Base-by-base conservation (phyloP, 805 yeast genomes). In the Torulaspora microellipsoides region DNA sequence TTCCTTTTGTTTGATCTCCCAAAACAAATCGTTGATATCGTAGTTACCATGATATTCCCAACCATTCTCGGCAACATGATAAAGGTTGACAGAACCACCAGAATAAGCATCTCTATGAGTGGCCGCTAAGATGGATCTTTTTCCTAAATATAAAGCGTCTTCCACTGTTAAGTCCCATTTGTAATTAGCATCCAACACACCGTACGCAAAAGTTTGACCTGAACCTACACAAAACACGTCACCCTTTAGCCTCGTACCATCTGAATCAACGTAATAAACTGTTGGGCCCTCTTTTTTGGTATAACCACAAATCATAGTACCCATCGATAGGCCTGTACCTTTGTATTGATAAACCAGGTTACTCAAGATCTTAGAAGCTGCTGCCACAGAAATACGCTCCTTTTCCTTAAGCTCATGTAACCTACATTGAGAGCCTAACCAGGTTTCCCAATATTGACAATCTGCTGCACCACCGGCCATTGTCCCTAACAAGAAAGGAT, bases 391-490 rank as follows among this genome's bases (percentile, higher is more conserved):
- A 53, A 93, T 93, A 58, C 99, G 79, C 69, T 89, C 91, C 69
- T 91, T 90, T 66, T 91, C 93, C 63, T 96, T 79, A 59, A 93
- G 76, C 67, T 93, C 99, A 66, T 90, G 95, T 58, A 93, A 70
- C 60, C 99, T 76, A 72, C 98, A 91, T 69, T 93, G 97, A 13
- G 95, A 73, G 50, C 99, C 99, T 48, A 93, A 76, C 98, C 98
- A 93, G 30, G 97, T 87, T 70, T 93, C 98, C 99, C 99, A 93
- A 69, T 75, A 93, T 67, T 93, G 99, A 75, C 99, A 93, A 70
- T 93, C 99, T 27, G 98, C 98, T 38, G 99, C 99, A 72, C 98
- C 98, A 70, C 99, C 99, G 28, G 99, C 99, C 96, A 93, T 82
- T 15, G 99, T 93, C 53, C 99, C 99, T 57, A 93, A 75, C 52